These are phyloP conservation scores for Elasticomyces elasticus DNA, from an alignment of 495 filamentous ascomycete genomes.

Conservation along the genomic window DNA sequence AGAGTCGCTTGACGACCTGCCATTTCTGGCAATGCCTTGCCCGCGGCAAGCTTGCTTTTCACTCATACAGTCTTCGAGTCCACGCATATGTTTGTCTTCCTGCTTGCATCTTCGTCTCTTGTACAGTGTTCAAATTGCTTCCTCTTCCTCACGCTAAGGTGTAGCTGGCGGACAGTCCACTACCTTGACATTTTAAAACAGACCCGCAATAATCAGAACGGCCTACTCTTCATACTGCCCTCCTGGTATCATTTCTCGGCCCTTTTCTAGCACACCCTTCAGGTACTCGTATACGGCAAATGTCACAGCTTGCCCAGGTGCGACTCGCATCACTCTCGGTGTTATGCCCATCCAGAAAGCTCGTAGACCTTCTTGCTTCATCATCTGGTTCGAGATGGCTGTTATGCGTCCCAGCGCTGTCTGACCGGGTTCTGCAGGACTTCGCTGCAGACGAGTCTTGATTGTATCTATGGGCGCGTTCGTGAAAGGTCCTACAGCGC, in stretches of 20 bases:
- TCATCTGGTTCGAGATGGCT: constrained; percentile 80
- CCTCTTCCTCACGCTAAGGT: too few species aligned
- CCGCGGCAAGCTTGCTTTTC: background rate
- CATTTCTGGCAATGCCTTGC: background rate
- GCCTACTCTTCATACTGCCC: constrained; percentile 64
- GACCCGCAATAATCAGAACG: too few species aligned
- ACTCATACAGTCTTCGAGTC: too few species aligned
- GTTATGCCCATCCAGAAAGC: constrained; percentile 99
- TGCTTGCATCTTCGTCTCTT: background rate
- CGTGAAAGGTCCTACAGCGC: constrained; percentile 88
- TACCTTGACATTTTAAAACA: too few species aligned
- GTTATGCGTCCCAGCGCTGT: constrained; percentile 67
- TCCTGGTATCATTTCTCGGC: constrained; percentile 54
- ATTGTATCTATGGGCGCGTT: constrained; percentile 99
- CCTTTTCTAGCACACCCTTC: constrained; percentile 71
- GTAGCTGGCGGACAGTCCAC: too few species aligned
- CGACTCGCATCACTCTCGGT: constrained; percentile 92
- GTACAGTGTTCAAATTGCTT: background rate
- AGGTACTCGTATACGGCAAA: constrained; percentile 95
- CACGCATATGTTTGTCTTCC: background rate
- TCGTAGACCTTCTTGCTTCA: constrained; percentile 83
- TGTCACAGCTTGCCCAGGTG: constrained; percentile 93
- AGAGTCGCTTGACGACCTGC: background rate
- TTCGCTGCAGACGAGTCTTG: constrained; percentile 93
- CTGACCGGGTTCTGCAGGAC: constrained; percentile 68